Base-by-base conservation (phyloP, 169 alveolate genomes). In the Cryptosporidium sp. region DNA sequence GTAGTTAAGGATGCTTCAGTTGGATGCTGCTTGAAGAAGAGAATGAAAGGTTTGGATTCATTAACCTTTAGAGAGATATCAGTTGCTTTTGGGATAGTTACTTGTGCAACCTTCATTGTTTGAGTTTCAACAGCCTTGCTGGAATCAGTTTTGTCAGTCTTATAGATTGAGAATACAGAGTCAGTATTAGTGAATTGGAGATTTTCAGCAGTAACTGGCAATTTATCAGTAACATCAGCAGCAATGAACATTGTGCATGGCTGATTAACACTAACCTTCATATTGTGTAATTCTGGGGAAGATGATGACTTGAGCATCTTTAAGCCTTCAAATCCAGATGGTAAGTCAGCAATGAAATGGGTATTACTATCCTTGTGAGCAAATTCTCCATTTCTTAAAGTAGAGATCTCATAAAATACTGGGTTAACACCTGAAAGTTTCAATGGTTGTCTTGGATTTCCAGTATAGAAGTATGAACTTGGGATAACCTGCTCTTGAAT, bases 341-440 rank as follows among this genome's bases (percentile, higher is more conserved):
- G 98, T n/a, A 96, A 91, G 67, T 96, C 98, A 16, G 97, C 94
- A 23, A 96, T 73, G 29, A 93, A 73, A 51, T 93, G 92, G 60
- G 84, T 91, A 9, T 93, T 56, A 42, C 94, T 91, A 71, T 95
- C 94, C 53, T 91, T 72, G 84, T 93, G 96, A 37, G 97, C 96
- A 62, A 94, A 91, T 35, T 93, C 95, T 44, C 98, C 98, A 68
- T 96, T 94, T 91, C 96, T 95, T 18, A 96, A 89, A 37, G 93
- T 72, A 6, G 95, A 93, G 72, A 95, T 69, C 51, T 93, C 96
- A 70, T 85, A 95, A 65, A 89, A 73, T 35, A 92, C 94, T n/a
- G 97, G 97, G 44, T 93, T 85, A 14, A 96, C 92, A n/a, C 96
- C 97, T 16, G 94, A 93, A 18, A 96, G 85, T 60, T 92, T 80